Evolutionary conservation across 1,284 basidiomycete species (phyloP), one percentile per base, ranked within the genome.

Genomic region (Kalmanozyma brasiliensis): DNA sequence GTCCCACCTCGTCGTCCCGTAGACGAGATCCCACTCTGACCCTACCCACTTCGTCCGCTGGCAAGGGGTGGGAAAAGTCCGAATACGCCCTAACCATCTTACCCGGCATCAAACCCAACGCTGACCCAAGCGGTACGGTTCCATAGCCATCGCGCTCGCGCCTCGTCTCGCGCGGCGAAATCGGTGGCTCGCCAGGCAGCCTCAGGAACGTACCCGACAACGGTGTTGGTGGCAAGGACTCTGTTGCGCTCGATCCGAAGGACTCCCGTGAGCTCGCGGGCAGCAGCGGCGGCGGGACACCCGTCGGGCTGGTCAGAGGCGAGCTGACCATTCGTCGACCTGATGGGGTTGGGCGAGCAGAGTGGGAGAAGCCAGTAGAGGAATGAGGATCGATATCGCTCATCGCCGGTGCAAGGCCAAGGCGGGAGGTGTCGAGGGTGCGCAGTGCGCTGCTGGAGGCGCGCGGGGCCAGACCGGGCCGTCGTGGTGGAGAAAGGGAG

Each of bases 221-320:
- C 13, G 69, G 69, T 1, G 69, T 72, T 4, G 55, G 59, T 1
- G 69, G 69, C 14, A 63, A 48, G 20, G 62, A 66, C 29, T 71
- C 62, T 30, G 52, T 56, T 14, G 52, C 56, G 3, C 55, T 49
- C 5, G 58, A 62, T 13, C 49, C 57, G 36, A 35, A 72, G n/a
- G 63, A 67, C 16, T 55, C 69, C 20, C 64, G 63, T 16, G 64
- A 67, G 1, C 58, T 47, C 2, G 55, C 51, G 6, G 55, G 43
- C 14, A 66, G 51, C 40, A 61, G 35, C 9, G 62, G 58, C 1
- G 62, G 62, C 19, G 56, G 62, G n/a, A n/a, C n/a, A n/a, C n/a
- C n/a, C n/a, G n/a, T n/a, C n/a, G n/a, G n/a, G n/a, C n/a, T n/a
- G n/a, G n/a, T n/a, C n/a, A 64, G 22, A 9, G 62, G 55, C 19